Conservation (phyloP, 148 eudicot species). For the Chenopodium berlandieri region DNA sequence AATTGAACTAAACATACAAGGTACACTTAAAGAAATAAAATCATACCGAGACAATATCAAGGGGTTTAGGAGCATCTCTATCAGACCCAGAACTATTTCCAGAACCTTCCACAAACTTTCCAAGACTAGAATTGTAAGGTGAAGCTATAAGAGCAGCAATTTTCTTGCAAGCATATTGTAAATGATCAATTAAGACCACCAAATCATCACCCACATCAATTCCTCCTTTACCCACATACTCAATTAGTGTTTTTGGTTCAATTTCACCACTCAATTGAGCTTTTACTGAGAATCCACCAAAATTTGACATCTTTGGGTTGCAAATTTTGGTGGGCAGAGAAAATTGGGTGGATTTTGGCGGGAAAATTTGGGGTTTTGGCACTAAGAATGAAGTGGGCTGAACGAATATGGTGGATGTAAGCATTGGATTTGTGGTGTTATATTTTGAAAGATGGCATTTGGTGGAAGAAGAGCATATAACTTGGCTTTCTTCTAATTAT, state of each 20-base stretch:
- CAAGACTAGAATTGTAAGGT: conserved; percentile 57
- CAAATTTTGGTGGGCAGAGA: conserved; percentile 13
- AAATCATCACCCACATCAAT: conserved; percentile 77
- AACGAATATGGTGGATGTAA: conserved; percentile 35
- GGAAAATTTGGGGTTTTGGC: conserved; percentile 32
- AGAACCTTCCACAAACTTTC: conserved; percentile 32
- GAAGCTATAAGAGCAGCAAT: conserved; percentile 92
- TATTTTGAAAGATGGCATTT: conserved; percentile 11
- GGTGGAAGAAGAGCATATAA: too few species aligned
- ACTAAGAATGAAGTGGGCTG: conserved; percentile 32
- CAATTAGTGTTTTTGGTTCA: conserved; percentile 55
- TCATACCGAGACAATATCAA: conserved; percentile 77
- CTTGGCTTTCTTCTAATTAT: background rate
- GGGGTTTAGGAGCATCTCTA: conserved; percentile 91
- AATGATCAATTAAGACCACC: conserved; percentile 64
- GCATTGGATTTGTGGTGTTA: conserved; percentile 23
- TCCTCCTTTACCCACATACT: conserved; percentile 67
- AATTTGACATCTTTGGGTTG: conserved; percentile 44
- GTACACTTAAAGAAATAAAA: background rate
- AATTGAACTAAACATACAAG: too few species aligned
- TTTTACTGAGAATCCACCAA: conserved; percentile 37
- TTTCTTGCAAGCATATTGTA: conserved; percentile 81
- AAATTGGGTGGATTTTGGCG: conserved; percentile 25
- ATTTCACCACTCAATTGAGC: conserved; percentile 35
- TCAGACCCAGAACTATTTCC: conserved; percentile 33